Evolutionary conservation across 805 yeast genomes (phyloP), one percentile per base, ranked within the genome.

Genomic region (Candida sphagnicola): DNA sequence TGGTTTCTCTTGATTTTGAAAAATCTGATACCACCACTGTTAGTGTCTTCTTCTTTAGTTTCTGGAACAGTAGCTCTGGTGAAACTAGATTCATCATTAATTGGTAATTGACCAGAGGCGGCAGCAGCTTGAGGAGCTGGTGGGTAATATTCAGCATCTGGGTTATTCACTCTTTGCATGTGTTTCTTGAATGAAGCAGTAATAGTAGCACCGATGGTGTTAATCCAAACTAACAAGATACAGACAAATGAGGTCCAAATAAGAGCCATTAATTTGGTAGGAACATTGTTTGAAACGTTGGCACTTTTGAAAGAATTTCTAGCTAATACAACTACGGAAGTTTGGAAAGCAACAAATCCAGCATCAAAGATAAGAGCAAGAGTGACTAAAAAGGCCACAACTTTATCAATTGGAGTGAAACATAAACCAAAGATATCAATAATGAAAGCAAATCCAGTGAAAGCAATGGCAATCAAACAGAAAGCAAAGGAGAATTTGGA

Each of bases 271-370:
- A 75, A 60, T 34, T 75, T 62, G 23, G 77, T 70, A 44, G 88
- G 86, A 41, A 84, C 46, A 39, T 71, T 65, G 30, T 80, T 70
- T 12, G 47, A 41, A 45, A 67, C 53, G 31, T 65, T 72, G 19
- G 59, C 74, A 43, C 65, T 56, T 28, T 59, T 54, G 74, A 90
- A 90, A 18, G 83, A 82, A 51, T 78, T 70, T 57, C 72, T 81
- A 34, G 86, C 93, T 67, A 85, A 56, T n/a, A 83, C 95, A 44
- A 74, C 61, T 31, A 77, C 85, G 2, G 95, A 93, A 24, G 96
- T 87, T 58, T 79, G 76, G 54, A 82, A 66, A 10, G 85, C 67
- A 32, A 84, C 82, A 39, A 83, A 86, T 35, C 82, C 81, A 28
- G 77, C 65, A 43, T 67, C 62, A 56, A 79, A 75, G 36, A 84